Conservation (phyloP, 139 green algal species). For the Coelastrella sp. region DNA sequence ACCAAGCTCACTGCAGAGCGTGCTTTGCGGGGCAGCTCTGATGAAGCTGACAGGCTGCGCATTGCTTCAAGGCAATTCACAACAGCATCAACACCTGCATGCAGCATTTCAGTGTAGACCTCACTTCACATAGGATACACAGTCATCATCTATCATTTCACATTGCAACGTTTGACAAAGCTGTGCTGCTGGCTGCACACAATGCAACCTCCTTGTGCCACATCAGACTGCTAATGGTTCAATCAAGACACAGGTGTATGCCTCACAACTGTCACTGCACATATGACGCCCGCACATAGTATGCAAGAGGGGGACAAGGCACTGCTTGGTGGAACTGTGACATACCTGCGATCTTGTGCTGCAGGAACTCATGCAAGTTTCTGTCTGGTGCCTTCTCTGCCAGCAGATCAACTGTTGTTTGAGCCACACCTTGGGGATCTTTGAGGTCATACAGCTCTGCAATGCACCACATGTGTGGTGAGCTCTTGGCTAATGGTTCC, state of each 20-base stretch:
- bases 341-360: slow-evolving; percentile 21
- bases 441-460: slow-evolving; percentile 41
- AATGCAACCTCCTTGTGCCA: too few relatives aligned
- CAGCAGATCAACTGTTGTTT: slow-evolving; percentile 41
- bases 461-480: not conserved
- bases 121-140: too few relatives aligned
- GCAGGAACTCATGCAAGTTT: slow-evolving; percentile 28
- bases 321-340: too few relatives aligned
- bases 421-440: slow-evolving; percentile 30
- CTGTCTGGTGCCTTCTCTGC: slow-evolving; percentile 23
- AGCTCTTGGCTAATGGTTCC: too few relatives aligned
- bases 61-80: slow-evolving; percentile 13
- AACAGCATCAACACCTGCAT: not conserved
- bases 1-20: slow-evolving; percentile 1
- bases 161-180: not conserved
- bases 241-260: too few relatives aligned
- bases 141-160: too few relatives aligned
- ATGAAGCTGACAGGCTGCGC: not conserved
- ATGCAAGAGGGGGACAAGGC: too few relatives aligned
- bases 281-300: too few relatives aligned
- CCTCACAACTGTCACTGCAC: too few relatives aligned
- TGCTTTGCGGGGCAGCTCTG: slow-evolving; percentile 6
- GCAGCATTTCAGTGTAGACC: too few relatives aligned
- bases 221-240: too few relatives aligned
- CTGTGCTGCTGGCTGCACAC: not conserved